A percentile compares a stretch with the other conserved stretches of the same genome.
These are phyloP conservation scores for Linum tenue DNA, from an alignment of 345 rosid species.

Conservation along the genomic window DNA sequence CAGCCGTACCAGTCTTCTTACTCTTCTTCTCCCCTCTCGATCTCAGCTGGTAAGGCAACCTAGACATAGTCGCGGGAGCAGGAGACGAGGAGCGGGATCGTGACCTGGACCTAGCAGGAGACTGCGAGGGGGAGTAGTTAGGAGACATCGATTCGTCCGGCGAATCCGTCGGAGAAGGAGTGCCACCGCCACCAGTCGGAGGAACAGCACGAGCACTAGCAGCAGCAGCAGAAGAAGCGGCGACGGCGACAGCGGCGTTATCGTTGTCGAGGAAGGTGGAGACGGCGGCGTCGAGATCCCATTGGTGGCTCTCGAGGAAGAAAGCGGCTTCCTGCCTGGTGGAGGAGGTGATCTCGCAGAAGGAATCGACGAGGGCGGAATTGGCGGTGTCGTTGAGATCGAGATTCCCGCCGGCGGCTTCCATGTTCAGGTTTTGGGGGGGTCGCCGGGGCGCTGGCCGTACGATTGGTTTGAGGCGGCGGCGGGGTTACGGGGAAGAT, in stretches of 20 bases:
- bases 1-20: slow-evolving; percentile 6
- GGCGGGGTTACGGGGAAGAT: too few relatives aligned
- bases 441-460: too few relatives aligned
- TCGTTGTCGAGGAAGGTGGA: slow-evolving; percentile 77
- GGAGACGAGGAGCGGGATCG: slow-evolving; percentile 63
- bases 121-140: not conserved
- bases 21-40: slow-evolving; percentile 41
- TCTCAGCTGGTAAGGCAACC: slow-evolving; percentile 42
- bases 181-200: slow-evolving; percentile 15
- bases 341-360: slow-evolving; percentile 84
- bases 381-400: slow-evolving; percentile 16
- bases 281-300: slow-evolving; percentile 87
- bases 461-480: too few relatives aligned
- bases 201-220: not conserved
- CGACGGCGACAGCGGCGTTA: slow-evolving; percentile 7
- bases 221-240: slow-evolving; percentile 1
- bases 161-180: slow-evolving; percentile 34
- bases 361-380: slow-evolving; percentile 43
- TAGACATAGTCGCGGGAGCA: slow-evolving; percentile 14
- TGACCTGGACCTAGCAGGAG: slow-evolving; percentile 44
- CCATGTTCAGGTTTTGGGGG: not conserved
- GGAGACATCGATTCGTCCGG: slow-evolving; percentile 6
- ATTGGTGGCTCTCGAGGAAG: slow-evolving; percentile 79
- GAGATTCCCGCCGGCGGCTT: not conserved
- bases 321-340: slow-evolving; percentile 67